phyloP scores from a whole-genome alignment of 441 rosid genomes.

The Pelargonium citronellum region DNA sequence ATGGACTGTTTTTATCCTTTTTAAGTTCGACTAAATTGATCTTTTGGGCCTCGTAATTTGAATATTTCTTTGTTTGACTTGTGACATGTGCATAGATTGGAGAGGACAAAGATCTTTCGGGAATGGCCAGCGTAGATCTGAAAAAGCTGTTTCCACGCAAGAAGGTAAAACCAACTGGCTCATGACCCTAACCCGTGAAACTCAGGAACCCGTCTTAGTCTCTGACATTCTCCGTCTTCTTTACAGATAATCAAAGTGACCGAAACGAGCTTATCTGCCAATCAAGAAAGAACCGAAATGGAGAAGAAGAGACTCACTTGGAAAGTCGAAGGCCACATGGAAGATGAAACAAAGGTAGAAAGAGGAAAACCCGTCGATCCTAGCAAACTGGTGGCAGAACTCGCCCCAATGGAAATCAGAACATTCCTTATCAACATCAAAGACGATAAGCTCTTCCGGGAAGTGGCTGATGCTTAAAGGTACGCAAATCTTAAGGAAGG shows the following conservation, averaged over 20 bases:
- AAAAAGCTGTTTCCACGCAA: slow-evolving; percentile 25
- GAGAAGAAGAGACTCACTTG: slow-evolving; percentile 74
- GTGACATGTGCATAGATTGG: slow-evolving; percentile 20
- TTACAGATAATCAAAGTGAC: slow-evolving; percentile 53
- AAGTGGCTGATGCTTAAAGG: slow-evolving; percentile 22
- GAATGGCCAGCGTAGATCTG: slow-evolving; percentile 21
- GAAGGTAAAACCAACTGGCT: slow-evolving; percentile 30
- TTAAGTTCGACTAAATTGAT: too few species aligned
- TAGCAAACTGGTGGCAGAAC: slow-evolving; percentile 57
- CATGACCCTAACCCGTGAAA: background rate
- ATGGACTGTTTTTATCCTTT: too few species aligned
- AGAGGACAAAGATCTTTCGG: slow-evolving; percentile 25
- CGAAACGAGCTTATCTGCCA: slow-evolving; percentile 77
- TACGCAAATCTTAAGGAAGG: too few species aligned
- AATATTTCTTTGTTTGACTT: slow-evolving; percentile 8
- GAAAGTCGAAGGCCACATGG: slow-evolving; percentile 46
- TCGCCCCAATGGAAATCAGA: slow-evolving; percentile 90
- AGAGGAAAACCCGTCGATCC: slow-evolving; percentile 68
- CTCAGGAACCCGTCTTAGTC: slow-evolving; percentile 3
- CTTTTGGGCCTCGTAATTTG: background rate
- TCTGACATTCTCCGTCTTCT: background rate
- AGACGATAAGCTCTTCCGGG: slow-evolving; percentile 6
- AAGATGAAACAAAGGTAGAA: slow-evolving; percentile 26
- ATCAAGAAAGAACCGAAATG: slow-evolving; percentile 78
- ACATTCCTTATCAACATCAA: slow-evolving; percentile 55